phyloP scores from a whole-genome alignment of 2,329 filamentous ascomycete species.

The Metarhizium sp. region DNA sequence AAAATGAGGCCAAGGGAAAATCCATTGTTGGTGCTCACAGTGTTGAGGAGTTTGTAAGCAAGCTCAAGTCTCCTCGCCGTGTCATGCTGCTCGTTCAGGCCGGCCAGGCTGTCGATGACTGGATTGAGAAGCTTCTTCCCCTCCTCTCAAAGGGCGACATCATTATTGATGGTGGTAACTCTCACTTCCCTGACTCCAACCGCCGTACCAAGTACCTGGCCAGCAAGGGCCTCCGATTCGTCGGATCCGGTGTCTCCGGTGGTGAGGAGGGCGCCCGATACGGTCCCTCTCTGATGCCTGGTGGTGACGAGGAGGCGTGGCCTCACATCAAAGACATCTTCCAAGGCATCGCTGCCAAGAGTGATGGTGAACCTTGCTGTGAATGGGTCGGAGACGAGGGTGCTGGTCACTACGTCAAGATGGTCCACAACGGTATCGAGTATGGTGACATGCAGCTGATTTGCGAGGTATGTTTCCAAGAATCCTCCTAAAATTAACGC shows the following conservation, averaged over 20 bases:
- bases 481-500: background rate
- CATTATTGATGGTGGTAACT: constrained; percentile 98
- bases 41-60: constrained; percentile 87
- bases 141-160: constrained; percentile 82
- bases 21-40: constrained; percentile 88
- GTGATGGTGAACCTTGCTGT: constrained; percentile 93
- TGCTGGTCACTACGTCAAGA: constrained; percentile 99
- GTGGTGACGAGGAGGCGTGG: constrained; percentile 97
- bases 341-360: constrained; percentile 96
- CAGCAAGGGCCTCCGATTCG: constrained; percentile 84
- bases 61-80: constrained; percentile 94
- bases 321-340: constrained; percentile 98
- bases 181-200: constrained; percentile 98
- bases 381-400: constrained; percentile 99
- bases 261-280: constrained; percentile 99
- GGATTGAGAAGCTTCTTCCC: constrained; percentile 90
- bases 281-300: constrained; percentile 96
- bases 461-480: constrained; percentile 65
- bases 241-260: constrained; percentile 95
- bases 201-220: constrained; percentile 85
- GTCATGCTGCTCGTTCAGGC: constrained; percentile 99
- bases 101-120: constrained; percentile 94
- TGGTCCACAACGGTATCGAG: constrained; percentile 99
- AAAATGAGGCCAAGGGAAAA: constrained; percentile 91
- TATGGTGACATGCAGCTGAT: constrained; percentile 99